Evolutionary conservation across 1,284 basidiomycete species (phyloP).

Genomic region (Pascua sp.): DNA sequence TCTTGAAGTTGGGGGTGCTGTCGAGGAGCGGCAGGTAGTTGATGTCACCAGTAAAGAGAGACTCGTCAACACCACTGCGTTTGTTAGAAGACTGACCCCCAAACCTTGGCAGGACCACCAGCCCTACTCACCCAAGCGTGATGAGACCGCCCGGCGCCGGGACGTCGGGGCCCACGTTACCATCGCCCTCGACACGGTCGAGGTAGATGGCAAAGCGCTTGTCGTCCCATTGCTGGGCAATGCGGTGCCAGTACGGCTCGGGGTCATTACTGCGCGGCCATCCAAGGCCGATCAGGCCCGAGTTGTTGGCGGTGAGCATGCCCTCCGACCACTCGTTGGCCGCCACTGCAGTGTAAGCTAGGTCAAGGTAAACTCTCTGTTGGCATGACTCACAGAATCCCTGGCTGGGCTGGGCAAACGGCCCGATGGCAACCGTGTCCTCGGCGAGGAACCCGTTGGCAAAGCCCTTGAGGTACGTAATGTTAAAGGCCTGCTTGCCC

Average conservation of each 20-base stretch:
- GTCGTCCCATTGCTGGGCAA: slow-evolving; percentile 3
- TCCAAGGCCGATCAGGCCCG: slow-evolving; percentile 54
- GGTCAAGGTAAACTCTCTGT: too few species aligned
- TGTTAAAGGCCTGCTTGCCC: slow-evolving; percentile 41
- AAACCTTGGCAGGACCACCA: neutral
- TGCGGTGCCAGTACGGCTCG: slow-evolving; percentile 6
- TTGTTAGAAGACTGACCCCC: too few species aligned
- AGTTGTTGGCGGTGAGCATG: slow-evolving; percentile 8
- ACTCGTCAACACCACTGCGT: slow-evolving; percentile 51
- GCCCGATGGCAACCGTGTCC: too few species aligned
- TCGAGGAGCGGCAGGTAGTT: slow-evolving; percentile 56
- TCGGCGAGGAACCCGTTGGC: too few species aligned
- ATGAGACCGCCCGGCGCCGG: slow-evolving; percentile 43
- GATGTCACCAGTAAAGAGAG: slow-evolving; percentile 68
- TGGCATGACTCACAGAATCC: too few species aligned
- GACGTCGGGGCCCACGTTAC: slow-evolving; percentile 57
- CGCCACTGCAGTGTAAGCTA: too few species aligned
- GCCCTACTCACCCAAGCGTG: slow-evolving; percentile 51
- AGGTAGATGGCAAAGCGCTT: slow-evolving; percentile 3
- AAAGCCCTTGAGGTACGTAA: slow-evolving; percentile 57
- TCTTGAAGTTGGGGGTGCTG: too few species aligned
- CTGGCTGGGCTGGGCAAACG: too few species aligned
- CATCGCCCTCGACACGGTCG: slow-evolving; percentile 50
- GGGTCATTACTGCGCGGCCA: slow-evolving; percentile 27
- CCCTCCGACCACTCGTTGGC: too few species aligned